Percentiles rank a stretch among this genome's conserved stretches.
phyloP scores from a whole-genome alignment of 1,139 yeast species.

The Lodderomyces margitis region DNA sequence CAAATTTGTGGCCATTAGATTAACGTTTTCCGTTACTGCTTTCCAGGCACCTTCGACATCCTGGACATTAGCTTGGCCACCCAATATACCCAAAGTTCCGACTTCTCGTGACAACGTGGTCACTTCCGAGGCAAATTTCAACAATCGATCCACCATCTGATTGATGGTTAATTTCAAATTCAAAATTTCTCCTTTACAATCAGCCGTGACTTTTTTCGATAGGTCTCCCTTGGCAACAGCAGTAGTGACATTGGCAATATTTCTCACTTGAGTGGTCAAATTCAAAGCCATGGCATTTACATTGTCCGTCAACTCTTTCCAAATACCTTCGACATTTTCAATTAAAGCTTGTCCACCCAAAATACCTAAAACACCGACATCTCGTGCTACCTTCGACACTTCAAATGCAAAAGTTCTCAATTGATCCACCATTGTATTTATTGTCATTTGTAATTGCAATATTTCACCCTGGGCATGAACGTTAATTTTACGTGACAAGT shows the following conservation, averaged over 20 bases:
- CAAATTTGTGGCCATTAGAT: slow-evolving; percentile 84
- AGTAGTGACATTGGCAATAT: slow-evolving; percentile 86
- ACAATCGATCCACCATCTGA: slow-evolving; percentile 86
- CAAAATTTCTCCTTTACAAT: slow-evolving; percentile 84
- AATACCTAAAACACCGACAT: slow-evolving; percentile 85
- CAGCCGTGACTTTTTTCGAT: slow-evolving; percentile 82
- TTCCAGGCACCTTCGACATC: slow-evolving; percentile 96
- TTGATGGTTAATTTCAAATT: slow-evolving; percentile 77
- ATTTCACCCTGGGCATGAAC: slow-evolving; percentile 87
- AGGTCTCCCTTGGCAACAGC: slow-evolving; percentile 92
- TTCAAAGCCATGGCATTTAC: slow-evolving; percentile 90
- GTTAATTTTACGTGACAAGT: slow-evolving; percentile 70
- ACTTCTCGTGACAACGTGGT: slow-evolving; percentile 85
- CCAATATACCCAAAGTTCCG: slow-evolving; percentile 85
- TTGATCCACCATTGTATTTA: slow-evolving; percentile 86
- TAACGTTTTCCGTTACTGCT: slow-evolving; percentile 85
- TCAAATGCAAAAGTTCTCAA: slow-evolving; percentile 84
- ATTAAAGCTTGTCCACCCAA: slow-evolving; percentile 87
- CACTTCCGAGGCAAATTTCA: slow-evolving; percentile 85
- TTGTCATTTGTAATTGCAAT: slow-evolving; percentile 72
- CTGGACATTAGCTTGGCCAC: slow-evolving; percentile 89
- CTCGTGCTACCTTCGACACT: slow-evolving; percentile 84
- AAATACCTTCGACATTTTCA: slow-evolving; percentile 81
- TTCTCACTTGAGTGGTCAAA: slow-evolving; percentile 82
- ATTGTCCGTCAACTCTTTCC: slow-evolving; percentile 87